Evolutionary conservation across 768 basidiomycete species (phyloP).

Genomic region (Boletus rufocinnamomeus): DNA sequence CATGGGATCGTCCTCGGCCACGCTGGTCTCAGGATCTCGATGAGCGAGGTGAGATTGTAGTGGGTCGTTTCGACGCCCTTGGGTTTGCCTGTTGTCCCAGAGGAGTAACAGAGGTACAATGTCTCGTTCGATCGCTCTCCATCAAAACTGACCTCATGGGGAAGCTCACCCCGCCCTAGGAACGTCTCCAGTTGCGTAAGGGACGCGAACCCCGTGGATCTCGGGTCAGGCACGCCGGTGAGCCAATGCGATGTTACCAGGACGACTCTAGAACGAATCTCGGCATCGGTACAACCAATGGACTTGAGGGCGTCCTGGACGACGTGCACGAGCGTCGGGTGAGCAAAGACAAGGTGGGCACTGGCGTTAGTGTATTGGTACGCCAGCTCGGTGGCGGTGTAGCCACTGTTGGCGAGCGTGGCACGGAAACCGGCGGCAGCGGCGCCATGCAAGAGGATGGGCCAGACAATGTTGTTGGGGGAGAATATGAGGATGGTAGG

Average conservation of each 20-base stretch:
- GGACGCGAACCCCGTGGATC: conserved; percentile 35
- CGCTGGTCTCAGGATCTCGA: conserved; percentile 48
- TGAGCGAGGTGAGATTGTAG: conserved; percentile 62
- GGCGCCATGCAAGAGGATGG: conserved; percentile 44
- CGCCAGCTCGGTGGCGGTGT: conserved; percentile 65
- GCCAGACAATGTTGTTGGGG: conserved; percentile 64
- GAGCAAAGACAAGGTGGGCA: conserved; percentile 63
- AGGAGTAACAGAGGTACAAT: conserved; percentile 60
- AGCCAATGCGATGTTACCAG: conserved; percentile 54
- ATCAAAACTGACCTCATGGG: conserved; percentile 56
- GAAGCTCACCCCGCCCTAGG: conserved; percentile 50
- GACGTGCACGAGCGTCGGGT: conserved; percentile 59
- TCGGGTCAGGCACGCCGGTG: conserved; percentile 33
- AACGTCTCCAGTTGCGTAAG: conserved; percentile 50
- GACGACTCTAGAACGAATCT: conserved; percentile 57
- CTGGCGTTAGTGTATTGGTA: conserved; percentile 72
- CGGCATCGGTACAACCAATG: conserved; percentile 46
- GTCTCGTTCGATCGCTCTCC: conserved; percentile 59
- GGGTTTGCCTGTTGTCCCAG: conserved; percentile 76
- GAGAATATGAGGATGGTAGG: conserved; percentile 63
- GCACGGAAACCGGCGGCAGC: conserved; percentile 68
- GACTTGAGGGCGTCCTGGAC: conserved; percentile 58
- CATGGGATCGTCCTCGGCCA: conserved; percentile 44
- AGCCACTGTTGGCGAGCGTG: conserved; percentile 74
- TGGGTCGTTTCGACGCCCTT: conserved; percentile 75